Percentiles rank a stretch among this genome's conserved stretches.
Conservation (phyloP, 208 protist genomes). For the Trypanosoma boissoni region DNA sequence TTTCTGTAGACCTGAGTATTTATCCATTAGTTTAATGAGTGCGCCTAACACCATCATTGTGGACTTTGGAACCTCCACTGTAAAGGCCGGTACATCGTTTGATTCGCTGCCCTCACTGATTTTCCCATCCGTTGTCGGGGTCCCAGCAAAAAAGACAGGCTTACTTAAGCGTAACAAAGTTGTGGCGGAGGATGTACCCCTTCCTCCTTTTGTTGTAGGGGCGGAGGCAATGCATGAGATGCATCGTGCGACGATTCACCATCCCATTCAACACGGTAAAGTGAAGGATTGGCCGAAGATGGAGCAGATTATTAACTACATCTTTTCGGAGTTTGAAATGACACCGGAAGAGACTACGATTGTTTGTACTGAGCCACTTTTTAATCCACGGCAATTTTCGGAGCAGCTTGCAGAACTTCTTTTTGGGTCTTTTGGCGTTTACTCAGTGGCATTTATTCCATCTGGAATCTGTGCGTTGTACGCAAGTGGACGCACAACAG, state of each 20-base stretch:
- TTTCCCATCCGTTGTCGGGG: conserved; percentile 19
- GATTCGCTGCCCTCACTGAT: conserved; percentile 22
- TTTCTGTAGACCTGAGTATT: background rate
- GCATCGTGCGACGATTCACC: conserved; percentile 9
- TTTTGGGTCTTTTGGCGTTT: conserved; percentile 94
- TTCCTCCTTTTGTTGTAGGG: conserved; percentile 12
- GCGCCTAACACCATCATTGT: conserved; percentile 7
- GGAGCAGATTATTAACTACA: conserved; percentile 53
- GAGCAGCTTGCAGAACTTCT: conserved; percentile 83
- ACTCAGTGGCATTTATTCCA: conserved; percentile 80
- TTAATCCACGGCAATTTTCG: conserved; percentile 88
- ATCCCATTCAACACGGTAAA: conserved; percentile 37
- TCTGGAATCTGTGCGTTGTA: conserved; percentile 90
- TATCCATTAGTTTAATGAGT: background rate
- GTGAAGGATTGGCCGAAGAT: conserved; percentile 56
- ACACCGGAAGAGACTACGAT: conserved; percentile 22
- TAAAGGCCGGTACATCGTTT: conserved; percentile 14
- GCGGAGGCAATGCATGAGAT: conserved; percentile 19
- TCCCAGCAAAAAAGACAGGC: conserved; percentile 2
- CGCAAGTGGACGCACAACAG: conserved; percentile 92
- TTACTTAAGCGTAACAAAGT: conserved; percentile 13
- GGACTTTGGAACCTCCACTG: conserved; percentile 15
- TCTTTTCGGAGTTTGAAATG: conserved; percentile 31
- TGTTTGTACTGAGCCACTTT: conserved; percentile 93
- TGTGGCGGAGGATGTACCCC: background rate